A percentile compares a stretch with the other conserved stretches of the same genome.
These are phyloP conservation scores for Iberis amara DNA, from an alignment of 441 rosid species.

Conservation along the genomic window DNA sequence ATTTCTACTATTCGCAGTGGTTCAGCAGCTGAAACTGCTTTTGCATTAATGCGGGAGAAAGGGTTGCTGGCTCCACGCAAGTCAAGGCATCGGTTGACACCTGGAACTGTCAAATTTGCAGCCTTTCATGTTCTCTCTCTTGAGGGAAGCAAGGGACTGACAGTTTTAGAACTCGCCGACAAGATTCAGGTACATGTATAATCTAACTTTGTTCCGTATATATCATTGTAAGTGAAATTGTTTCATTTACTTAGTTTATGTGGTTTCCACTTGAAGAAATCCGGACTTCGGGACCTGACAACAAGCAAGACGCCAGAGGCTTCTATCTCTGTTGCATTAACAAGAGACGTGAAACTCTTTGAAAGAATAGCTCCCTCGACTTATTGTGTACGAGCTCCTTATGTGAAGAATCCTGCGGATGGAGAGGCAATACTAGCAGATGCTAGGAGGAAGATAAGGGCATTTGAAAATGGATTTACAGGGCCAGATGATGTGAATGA, in stretches of 20 bases:
- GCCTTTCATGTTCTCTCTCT: slow-evolving; percentile 99
- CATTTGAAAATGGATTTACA: slow-evolving; percentile 76
- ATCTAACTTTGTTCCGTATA: not conserved
- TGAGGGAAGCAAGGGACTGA: slow-evolving; percentile 90
- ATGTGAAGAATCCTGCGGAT: slow-evolving; percentile 89
- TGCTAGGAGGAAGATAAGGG: slow-evolving; percentile 84
- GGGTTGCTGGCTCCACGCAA: slow-evolving; percentile 81
- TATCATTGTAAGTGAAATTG: slow-evolving; percentile 1
- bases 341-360: slow-evolving; percentile 96
- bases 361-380: slow-evolving; percentile 99
- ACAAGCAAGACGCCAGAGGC: slow-evolving; percentile 99
- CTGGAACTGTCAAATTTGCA: slow-evolving; percentile 99
- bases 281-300: slow-evolving; percentile 94
- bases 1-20: slow-evolving; percentile 89
- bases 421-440: slow-evolving; percentile 85
- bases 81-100: slow-evolving; percentile 98
- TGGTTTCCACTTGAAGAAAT: slow-evolving; percentile 53
- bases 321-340: slow-evolving; percentile 96
- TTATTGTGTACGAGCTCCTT: slow-evolving; percentile 87
- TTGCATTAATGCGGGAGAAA: slow-evolving; percentile 90
- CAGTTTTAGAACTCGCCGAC: slow-evolving; percentile 90
- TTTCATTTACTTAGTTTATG: slow-evolving; percentile 12
- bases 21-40: slow-evolving; percentile 95
- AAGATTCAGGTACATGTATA: slow-evolving; percentile 73
- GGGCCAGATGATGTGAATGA: slow-evolving; percentile 89